Evolutionary conservation across 345 rosid species (phyloP).

Genomic region (Eucalyptus dawsonii): DNA sequence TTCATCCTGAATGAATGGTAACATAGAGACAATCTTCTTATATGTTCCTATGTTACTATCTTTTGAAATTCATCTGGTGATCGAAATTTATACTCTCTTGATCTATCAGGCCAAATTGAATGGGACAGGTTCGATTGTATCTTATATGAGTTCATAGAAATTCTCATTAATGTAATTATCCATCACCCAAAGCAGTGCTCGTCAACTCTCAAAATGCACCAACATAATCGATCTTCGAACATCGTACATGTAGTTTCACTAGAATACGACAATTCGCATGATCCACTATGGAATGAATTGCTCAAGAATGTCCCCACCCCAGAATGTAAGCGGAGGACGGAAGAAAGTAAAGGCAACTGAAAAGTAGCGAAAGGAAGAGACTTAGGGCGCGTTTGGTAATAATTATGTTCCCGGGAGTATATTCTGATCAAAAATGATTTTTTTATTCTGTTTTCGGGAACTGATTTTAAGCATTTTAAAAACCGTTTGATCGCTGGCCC

Average conservation of each 20-base stretch:
- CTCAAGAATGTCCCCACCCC: neutral
- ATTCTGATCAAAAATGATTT: too few species aligned
- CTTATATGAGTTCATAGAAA: neutral
- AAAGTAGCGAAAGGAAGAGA: neutral
- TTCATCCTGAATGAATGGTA: neutral
- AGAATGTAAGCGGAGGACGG: neutral
- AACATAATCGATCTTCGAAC: neutral
- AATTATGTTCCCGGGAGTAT: too few species aligned
- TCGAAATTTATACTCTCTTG: neutral
- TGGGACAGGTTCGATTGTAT: neutral
- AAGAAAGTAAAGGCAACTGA: neutral
- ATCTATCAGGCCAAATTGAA: neutral
- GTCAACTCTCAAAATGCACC: neutral
- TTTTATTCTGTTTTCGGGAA: accelerated
- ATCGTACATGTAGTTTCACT: neutral
- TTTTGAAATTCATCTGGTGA: neutral
- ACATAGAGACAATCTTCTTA: neutral
- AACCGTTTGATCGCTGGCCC: too few species aligned
- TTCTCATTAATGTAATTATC: neutral
- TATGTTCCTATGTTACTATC: neutral
- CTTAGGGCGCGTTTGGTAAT: too few species aligned
- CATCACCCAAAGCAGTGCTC: neutral
- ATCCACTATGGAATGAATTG: neutral
- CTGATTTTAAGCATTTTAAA: too few species aligned
- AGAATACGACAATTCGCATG: neutral